phyloP scores from a whole-genome alignment of 495 filamentous ascomycete genomes.

The Xylaria flabelliformis region DNA sequence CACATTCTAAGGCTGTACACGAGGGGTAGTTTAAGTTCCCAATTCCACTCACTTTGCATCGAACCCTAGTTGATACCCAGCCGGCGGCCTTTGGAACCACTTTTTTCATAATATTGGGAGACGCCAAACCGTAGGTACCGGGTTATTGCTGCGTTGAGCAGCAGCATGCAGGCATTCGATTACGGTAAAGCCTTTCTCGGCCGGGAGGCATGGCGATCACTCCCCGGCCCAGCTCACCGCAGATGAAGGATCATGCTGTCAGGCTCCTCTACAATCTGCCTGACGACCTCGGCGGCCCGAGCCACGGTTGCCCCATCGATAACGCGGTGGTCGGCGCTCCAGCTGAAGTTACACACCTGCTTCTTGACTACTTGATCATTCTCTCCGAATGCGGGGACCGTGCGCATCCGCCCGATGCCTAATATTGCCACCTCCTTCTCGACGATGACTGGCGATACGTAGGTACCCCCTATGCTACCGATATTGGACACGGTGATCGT shows the following conservation, averaged over 20 bases:
- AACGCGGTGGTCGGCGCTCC: conserved; percentile 95
- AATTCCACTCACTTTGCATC: conserved; percentile 18
- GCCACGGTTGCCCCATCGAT: conserved; percentile 96
- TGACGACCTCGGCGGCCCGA: conserved; percentile 80
- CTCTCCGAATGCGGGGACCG: conserved; percentile 72
- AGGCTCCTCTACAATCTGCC: conserved; percentile 77
- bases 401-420: conserved; percentile 80
- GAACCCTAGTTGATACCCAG: conserved; percentile 24
- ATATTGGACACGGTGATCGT: conserved; percentile 98
- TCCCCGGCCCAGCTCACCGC: conserved; percentile 40
- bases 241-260: conserved; percentile 79
- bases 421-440: conserved; percentile 89
- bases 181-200: conserved; percentile 21
- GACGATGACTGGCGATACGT: conserved; percentile 89
- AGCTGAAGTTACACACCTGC: conserved; percentile 85
- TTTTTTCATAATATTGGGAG: conserved; percentile 18
- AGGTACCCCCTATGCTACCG: conserved; percentile 93
- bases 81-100: conserved; percentile 24
- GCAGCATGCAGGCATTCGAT: conserved; percentile 25
- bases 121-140: conserved; percentile 3
- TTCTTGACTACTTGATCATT: conserved; percentile 64
- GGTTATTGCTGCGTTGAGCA: conserved; percentile 17
- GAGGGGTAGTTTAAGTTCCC: conserved; percentile 10
- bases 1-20: conserved; percentile 1
- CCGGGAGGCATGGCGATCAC: conserved; percentile 10